A percentile compares a stretch with the other conserved stretches of the same genome.
Conservation (phyloP, 495 filamentous ascomycete species). For the Friedmanniomyces simplex region DNA sequence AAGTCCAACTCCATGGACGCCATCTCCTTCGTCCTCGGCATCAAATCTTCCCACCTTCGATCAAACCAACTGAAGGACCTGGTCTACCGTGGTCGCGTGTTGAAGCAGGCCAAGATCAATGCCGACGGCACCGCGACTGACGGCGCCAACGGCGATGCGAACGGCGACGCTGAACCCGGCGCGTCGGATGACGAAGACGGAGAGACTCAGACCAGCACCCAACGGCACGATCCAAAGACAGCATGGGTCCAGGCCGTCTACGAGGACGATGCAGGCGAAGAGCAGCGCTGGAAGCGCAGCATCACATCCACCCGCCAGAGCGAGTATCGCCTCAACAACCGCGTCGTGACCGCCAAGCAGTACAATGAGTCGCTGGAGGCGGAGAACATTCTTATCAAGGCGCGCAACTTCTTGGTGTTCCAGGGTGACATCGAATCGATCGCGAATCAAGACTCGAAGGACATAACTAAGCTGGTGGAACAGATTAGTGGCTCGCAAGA, state of each 20-base stretch:
- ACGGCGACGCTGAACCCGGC: slow-evolving; percentile 47
- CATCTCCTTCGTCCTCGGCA: slow-evolving; percentile 97
- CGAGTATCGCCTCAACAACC: slow-evolving; percentile 95
- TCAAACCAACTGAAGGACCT: slow-evolving; percentile 91
- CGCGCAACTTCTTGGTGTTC: slow-evolving; percentile 95
- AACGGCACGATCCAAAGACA: slow-evolving; percentile 68
- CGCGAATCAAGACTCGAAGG: slow-evolving; percentile 81
- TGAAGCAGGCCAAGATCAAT: slow-evolving; percentile 83
- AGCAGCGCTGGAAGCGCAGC: slow-evolving; percentile 88
- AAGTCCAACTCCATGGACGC: slow-evolving; percentile 99
- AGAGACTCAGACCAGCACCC: slow-evolving; percentile 38
- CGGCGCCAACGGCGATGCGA: slow-evolving; percentile 31
- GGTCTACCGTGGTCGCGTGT: slow-evolving; percentile 88
- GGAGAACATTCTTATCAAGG: slow-evolving; percentile 96
- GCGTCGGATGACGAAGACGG: slow-evolving; percentile 41
- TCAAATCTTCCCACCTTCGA: slow-evolving; percentile 93
- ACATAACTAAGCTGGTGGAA: slow-evolving; percentile 91
- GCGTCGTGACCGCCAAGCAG: slow-evolving; percentile 72
- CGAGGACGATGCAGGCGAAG: slow-evolving; percentile 92
- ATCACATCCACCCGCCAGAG: slow-evolving; percentile 82
- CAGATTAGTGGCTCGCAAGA: slow-evolving; percentile 95
- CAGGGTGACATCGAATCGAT: slow-evolving; percentile 99
- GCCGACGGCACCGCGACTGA: slow-evolving; percentile 66
- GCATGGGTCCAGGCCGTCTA: slow-evolving; percentile 99
- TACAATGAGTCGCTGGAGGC: slow-evolving; percentile 90